Base-by-base conservation (phyloP, 1,284 basidiomycete species). In the Leucocoprinus gongylophorus region DNA sequence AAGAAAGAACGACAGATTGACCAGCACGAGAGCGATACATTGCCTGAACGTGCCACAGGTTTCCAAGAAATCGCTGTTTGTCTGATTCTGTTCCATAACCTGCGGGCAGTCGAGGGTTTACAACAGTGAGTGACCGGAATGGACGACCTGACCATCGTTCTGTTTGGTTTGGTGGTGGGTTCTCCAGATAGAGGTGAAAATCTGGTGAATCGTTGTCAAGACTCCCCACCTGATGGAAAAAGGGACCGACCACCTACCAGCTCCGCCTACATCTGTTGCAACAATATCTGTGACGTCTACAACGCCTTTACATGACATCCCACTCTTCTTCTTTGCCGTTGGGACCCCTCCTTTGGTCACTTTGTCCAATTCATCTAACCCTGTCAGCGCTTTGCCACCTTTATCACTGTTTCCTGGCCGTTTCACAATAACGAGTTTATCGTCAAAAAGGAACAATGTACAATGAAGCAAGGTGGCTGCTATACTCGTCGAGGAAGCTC, bases 371-470 rank as follows among this genome's bases (percentile, higher is more conserved):
- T 94, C 88, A 59, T 97, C 91, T 42, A 99, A 71, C 0, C 97
- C 95, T 1, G 91, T 82, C 21, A 93, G 68, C 20, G 75, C 71
- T 43, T 83, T 78, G 0, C 89, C 94, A 39, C 83, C 79, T 61
- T 86, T 85, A 54, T 90, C 80, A 3, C 80, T 76, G 40, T 80
- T 80, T 7, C 79, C 76, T 2, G 89, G 86, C 28, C 97, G 81
- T 70, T 98, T 98, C 48, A 86, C 87, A 55, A 99, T 83, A 63
- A 97, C 79, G 28, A 99, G 72, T 62, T 92, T 91, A 70, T 99
- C 97, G 60, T 95, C 90, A 62, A 99, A 99, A 38, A 99, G 74
- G 66, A 99, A 91, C 32, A 99, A 72, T 0, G 89, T 91, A 66
- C 91, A 95, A 60, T 91, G 88, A 9, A 98, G 74, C 2, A 74